Conservation (phyloP, 768 basidiomycete species). For the Boletus rubroflammeus region DNA sequence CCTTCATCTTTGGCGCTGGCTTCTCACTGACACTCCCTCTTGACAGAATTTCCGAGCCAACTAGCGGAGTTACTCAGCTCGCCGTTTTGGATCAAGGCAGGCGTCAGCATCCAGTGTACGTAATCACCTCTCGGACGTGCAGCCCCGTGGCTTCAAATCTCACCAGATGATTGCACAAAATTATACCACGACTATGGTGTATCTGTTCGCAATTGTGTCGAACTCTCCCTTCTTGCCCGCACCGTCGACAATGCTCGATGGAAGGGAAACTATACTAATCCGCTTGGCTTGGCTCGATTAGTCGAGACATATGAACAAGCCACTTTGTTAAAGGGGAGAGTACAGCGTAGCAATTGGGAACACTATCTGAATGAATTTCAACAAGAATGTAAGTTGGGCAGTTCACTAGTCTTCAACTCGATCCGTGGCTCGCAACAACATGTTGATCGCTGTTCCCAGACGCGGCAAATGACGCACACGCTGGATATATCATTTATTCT, state of each 20-base stretch:
- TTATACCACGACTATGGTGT: slow-evolving; percentile 46
- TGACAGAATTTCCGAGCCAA: slow-evolving; percentile 49
- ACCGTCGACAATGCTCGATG: slow-evolving; percentile 67
- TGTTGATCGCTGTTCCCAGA: slow-evolving; percentile 39
- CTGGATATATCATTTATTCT: slow-evolving; percentile 53
- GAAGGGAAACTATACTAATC: slow-evolving; percentile 63
- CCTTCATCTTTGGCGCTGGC: not conserved
- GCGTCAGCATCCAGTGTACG: slow-evolving; percentile 71
- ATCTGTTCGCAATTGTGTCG: slow-evolving; percentile 52
- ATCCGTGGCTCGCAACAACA: not conserved
- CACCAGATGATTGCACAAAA: slow-evolving; percentile 64
- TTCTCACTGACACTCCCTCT: slow-evolving; percentile 7
- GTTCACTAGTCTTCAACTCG: not conserved
- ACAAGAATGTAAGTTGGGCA: slow-evolving; percentile 52
- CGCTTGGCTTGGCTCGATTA: slow-evolving; percentile 63
- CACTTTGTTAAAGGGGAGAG: slow-evolving; percentile 53
- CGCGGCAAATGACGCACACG: slow-evolving; percentile 69
- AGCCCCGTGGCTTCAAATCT: not conserved
- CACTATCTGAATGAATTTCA: slow-evolving; percentile 40
- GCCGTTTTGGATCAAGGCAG: slow-evolving; percentile 57
- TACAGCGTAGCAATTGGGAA: slow-evolving; percentile 74
- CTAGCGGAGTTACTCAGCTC: slow-evolving; percentile 53
- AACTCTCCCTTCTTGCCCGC: slow-evolving; percentile 65
- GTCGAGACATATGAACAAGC: slow-evolving; percentile 57
- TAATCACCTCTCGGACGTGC: not conserved